phyloP scores from a whole-genome alignment of 2,329 filamentous ascomycete genomes.

The Cercospora brassicicola region DNA sequence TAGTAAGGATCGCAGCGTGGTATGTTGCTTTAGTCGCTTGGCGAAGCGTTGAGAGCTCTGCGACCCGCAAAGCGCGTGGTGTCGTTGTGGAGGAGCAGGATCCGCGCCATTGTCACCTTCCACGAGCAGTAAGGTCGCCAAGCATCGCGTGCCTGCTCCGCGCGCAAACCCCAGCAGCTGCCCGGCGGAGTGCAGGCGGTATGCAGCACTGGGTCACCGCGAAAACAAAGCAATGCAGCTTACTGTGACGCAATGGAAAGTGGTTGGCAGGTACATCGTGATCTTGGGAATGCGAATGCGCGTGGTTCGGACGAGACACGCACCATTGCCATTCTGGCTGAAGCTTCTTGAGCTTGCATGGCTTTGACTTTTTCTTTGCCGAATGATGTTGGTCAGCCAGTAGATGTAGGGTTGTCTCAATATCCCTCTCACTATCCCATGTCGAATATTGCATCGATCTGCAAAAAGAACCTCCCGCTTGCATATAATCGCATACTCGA shows the following conservation, averaged over 20 bases:
- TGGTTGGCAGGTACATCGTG: background rate
- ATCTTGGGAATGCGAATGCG: background rate
- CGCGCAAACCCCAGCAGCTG: background rate
- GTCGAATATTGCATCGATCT: too few relatives aligned
- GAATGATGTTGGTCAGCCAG: background rate
- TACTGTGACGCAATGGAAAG: background rate
- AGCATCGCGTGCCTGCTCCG: background rate
- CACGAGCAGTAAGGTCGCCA: background rate
- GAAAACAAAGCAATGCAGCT: background rate
- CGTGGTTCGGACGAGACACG: background rate
- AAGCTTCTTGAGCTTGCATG: background rate
- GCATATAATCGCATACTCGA: too few relatives aligned
- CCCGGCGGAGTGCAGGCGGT: background rate
- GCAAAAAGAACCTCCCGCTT: too few relatives aligned
- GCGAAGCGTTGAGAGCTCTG: background rate
- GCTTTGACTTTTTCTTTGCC: background rate
- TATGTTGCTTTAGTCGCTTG: conserved; percentile 6
- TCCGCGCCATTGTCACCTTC: background rate
- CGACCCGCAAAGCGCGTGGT: background rate
- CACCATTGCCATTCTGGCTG: background rate
- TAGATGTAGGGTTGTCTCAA: too few relatives aligned
- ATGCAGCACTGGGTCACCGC: background rate
- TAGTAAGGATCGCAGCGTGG: conserved; percentile 1
- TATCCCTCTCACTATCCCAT: too few relatives aligned
- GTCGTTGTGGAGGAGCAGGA: background rate